phyloP scores from a whole-genome alignment of 176 grass and related monocot genomes.

The Lolium rigidum region DNA sequence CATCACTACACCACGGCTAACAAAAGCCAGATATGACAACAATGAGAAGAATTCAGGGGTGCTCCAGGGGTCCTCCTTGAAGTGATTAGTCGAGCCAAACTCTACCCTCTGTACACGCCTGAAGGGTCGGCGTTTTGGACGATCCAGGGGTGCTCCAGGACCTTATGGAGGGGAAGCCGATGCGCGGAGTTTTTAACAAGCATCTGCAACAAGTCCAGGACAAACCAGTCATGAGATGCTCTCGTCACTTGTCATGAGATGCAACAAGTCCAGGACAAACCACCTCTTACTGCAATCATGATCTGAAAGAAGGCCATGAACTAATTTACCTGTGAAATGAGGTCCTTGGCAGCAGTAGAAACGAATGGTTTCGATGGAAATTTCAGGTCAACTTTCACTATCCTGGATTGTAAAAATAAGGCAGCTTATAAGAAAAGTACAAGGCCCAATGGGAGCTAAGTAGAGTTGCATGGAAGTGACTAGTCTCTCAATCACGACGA shows the following conservation, averaged over 20 bases:
- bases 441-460: neutral
- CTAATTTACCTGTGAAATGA: constrained; percentile 73
- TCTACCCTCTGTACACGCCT: constrained; percentile 67
- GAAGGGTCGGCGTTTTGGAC: constrained; percentile 90
- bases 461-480: neutral
- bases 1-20: neutral
- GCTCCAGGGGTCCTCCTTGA: too few species aligned
- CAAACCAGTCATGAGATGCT: neutral
- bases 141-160: constrained; percentile 95
- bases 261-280: neutral
- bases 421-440: constrained; percentile 32
- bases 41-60: neutral
- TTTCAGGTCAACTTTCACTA: constrained; percentile 86
- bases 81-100: neutral
- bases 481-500: neutral
- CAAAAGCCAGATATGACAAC: constrained; percentile 24
- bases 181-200: constrained; percentile 71
- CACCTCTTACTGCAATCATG: neutral
- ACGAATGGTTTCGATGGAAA: constrained; percentile 83
- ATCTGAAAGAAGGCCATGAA: neutral
- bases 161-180: constrained; percentile 73
- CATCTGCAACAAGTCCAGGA: constrained; percentile 60
- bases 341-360: constrained; percentile 75
- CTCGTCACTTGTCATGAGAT: neutral
- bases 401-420: constrained; percentile 56